Base-by-base conservation (phyloP, 495 filamentous ascomycete genomes). In the Lineolata rhizophorae region DNA sequence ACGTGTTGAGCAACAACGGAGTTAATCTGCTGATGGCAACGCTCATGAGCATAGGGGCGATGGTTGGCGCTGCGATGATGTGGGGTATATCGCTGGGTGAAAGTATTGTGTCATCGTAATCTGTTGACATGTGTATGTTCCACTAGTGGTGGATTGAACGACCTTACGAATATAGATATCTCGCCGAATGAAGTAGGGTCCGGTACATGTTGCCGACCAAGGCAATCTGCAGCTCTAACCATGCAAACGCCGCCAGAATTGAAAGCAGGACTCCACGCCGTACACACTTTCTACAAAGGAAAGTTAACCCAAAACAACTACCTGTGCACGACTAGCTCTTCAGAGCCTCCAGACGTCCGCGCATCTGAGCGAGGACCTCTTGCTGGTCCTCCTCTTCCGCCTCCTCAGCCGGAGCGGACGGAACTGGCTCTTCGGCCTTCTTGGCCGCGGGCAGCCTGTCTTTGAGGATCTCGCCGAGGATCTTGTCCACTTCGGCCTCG, bases 11-110 rank as follows among this genome's bases (percentile, higher is more conserved):
- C 47, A 97, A 97, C 43, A 97, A 97, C 47, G 74, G 69, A 17
- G 83, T 97, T 36, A 97, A 97, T 47, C 57, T 91, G 15, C 45
- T 82, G 17, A 94, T 93, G 84, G 84, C 85, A 0, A 55, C 65
- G 5, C 50, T 53, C 0, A 87, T 90, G 70, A 94, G 79, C 46
- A 21, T 80, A 10, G 67, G 68, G 3, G 78, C 72, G 5, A 92
- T 97, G 70, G 59, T 56, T 0, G 50, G 32, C 5, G 48, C 49
- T 5, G 37, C 38, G 20, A 12, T 9, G 19, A n/a, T 43, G 10
- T 50, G 45, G 47, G 29, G 30, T 8, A 21, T 32, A 8, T 8
- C 28, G 8, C 28, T 25, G 6, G 6, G 6, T 25, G 22, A 25
- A n/a, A n/a, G n/a, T n/a, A n/a, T n/a, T n/a, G n/a, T n/a, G n/a